Percentiles rank a stretch among this genome's conserved stretches.
phyloP scores from a whole-genome alignment of 164 flowering plant genomes.

The Houttuynia cordata region DNA sequence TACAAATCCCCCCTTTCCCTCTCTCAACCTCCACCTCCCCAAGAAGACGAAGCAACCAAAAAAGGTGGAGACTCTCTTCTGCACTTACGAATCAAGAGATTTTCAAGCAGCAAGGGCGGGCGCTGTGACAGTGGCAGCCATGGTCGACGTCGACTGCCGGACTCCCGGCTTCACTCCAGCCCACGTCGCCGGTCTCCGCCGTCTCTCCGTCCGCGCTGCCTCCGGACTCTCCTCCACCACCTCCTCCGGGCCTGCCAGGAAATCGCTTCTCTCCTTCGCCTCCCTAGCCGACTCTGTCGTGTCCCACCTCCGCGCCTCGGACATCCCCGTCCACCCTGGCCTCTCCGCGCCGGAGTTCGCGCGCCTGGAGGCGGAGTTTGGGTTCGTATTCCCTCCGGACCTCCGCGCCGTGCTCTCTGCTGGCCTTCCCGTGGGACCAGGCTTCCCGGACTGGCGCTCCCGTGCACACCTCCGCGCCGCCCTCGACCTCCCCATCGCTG shows the following conservation, averaged over 20 bases:
- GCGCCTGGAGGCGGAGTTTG: slow-evolving; percentile 73
- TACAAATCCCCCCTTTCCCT: too few species aligned
- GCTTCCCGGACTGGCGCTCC: slow-evolving; percentile 94
- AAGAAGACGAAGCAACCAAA: too few species aligned
- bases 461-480: slow-evolving; percentile 61
- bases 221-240: slow-evolving; percentile 21
- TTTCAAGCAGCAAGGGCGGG: background rate
- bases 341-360: slow-evolving; percentile 77
- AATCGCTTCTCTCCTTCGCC: slow-evolving; percentile 52
- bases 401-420: slow-evolving; percentile 70
- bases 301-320: slow-evolving; percentile 52
- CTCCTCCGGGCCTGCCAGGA: slow-evolving; percentile 31
- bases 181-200: slow-evolving; percentile 84
- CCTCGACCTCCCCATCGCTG: slow-evolving; percentile 78
- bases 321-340: slow-evolving; percentile 52
- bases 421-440: slow-evolving; percentile 73
- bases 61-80: too few species aligned
- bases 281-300: slow-evolving; percentile 56
- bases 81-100: background rate
- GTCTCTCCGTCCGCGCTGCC: slow-evolving; percentile 89
- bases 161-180: slow-evolving; percentile 69
- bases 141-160: slow-evolving; percentile 97
- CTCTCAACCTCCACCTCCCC: too few species aligned
- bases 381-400: slow-evolving; percentile 90
- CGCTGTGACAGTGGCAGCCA: too few species aligned